Evolutionary conservation across 1,139 yeast genomes (phyloP), one percentile per base, ranked within the genome.

Genomic region (Scheffersomyces illinoinensis): DNA sequence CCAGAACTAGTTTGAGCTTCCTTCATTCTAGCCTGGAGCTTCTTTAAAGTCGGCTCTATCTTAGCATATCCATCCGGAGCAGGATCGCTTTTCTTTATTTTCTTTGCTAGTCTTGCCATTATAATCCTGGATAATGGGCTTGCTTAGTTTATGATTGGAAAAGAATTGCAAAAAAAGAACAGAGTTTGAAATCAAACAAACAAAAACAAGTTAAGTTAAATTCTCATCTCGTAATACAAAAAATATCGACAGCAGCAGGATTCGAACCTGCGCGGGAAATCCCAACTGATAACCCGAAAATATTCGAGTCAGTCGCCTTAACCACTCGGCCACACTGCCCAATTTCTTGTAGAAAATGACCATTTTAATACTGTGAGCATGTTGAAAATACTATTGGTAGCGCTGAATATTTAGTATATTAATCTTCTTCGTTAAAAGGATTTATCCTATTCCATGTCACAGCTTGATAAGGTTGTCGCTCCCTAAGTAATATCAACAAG

Each of bases 181-280:
- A n/a, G 50, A 47, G 4, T 18, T 53, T 49, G 8, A 18, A 18
- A 20, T 24, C 10, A 7, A 48, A 8, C n/a, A 20, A 33, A 33
- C 43, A 8, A 33, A 33, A 17, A 8, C 12, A 17, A 4, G 24
- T 20, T 17, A 19, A 24, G 21, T 48, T 19, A 12, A 48, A 20
- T 20, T 20, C 24, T 21, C 51, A 48, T 48, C 33, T 24, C 51
- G 51, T 65, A 72, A 14, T 8, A 24, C 33, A 73, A 72, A 74
- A 76, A 72, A 72, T 71, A 61, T 62, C 91, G 91, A 86, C 91
- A 87, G 86, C 89, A 83, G 90, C 91, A 87, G 91, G 91, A 87
- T 86, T 88, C 88, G 91, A 88, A 88, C 92, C 91, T 87, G 90
- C 91, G 92, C 90, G 90, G 91, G 90, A 85, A 82, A 81, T 84